phyloP scores from a whole-genome alignment of 331 rosid genomes.

The Acacia pycnantha region DNA sequence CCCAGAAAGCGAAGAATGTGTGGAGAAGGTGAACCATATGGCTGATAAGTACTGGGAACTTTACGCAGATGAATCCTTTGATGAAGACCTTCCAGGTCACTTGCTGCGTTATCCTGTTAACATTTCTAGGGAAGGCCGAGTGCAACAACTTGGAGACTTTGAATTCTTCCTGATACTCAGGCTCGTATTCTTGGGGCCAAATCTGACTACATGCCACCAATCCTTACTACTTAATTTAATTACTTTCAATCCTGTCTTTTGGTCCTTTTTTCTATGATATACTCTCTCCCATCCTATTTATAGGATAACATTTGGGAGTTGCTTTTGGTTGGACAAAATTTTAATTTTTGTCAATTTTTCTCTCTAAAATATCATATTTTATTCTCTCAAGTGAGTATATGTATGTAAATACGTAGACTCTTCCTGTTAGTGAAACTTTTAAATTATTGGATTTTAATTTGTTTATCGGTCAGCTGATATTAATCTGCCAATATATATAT shows the following conservation, averaged over 20 bases:
- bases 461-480: too few species aligned
- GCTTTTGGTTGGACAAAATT: too few species aligned
- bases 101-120: slow-evolving; percentile 75
- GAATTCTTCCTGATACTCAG: slow-evolving; percentile 83
- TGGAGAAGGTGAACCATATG: slow-evolving; percentile 59
- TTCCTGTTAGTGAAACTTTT: too few species aligned
- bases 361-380: too few species aligned
- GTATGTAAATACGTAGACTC: too few species aligned
- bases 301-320: too few species aligned
- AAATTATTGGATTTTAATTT: too few species aligned
- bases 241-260: background rate
- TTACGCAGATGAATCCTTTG: slow-evolving; percentile 58
- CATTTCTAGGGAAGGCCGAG: slow-evolving; percentile 46
- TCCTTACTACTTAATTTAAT: slow-evolving; percentile 62
- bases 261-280: background rate
- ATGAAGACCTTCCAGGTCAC: slow-evolving; percentile 79
- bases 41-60: slow-evolving; percentile 83
- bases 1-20: slow-evolving; percentile 70
- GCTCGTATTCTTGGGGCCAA: slow-evolving; percentile 75
- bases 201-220: slow-evolving; percentile 76
- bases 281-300: too few species aligned
- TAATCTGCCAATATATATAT: too few species aligned
- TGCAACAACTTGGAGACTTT: slow-evolving; percentile 55
- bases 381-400: too few species aligned
- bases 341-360: too few species aligned